A percentile compares a stretch with the other conserved stretches of the same genome.
phyloP scores from a whole-genome alignment of 371 early-diverging fungal species.

The Mortierella sp. region DNA sequence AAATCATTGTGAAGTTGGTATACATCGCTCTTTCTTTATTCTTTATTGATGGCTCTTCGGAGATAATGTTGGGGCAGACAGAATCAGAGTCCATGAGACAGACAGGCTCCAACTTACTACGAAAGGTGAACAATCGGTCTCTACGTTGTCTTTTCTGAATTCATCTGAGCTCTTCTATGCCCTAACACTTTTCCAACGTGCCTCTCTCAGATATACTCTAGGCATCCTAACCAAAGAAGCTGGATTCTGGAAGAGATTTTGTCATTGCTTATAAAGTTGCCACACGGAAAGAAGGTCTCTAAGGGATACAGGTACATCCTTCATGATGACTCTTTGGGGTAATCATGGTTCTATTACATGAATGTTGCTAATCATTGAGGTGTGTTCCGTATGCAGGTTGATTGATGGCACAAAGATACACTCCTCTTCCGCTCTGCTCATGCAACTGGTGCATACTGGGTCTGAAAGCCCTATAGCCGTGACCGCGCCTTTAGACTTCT shows the following conservation, averaged over 20 bases:
- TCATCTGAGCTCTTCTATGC: neutral
- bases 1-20: conserved; percentile 39
- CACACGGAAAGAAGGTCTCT: conserved; percentile 62
- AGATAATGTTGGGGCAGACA: conserved; percentile 20
- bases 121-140: conserved; percentile 15
- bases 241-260: conserved; percentile 91
- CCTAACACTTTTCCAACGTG: neutral
- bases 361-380: neutral
- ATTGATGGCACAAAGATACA: conserved; percentile 79
- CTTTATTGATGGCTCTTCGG: conserved; percentile 46
- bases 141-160: neutral
- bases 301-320: conserved; percentile 64
- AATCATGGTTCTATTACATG: neutral
- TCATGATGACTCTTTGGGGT: neutral
- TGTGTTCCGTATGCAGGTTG: conserved; percentile 55
- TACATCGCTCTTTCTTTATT: conserved; percentile 46
- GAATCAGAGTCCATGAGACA: conserved; percentile 46
- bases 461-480: conserved; percentile 55
- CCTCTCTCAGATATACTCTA: conserved; percentile 65
- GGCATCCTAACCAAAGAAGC: conserved; percentile 72
- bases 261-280: conserved; percentile 74
- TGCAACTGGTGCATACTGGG: conserved; percentile 85
- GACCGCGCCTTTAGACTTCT: conserved; percentile 48
- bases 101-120: conserved; percentile 37
- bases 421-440: conserved; percentile 82